Percentiles rank a stretch among this genome's conserved stretches.
phyloP scores from a whole-genome alignment of 306 rosid species.

The Dicorynia guianensis region DNA sequence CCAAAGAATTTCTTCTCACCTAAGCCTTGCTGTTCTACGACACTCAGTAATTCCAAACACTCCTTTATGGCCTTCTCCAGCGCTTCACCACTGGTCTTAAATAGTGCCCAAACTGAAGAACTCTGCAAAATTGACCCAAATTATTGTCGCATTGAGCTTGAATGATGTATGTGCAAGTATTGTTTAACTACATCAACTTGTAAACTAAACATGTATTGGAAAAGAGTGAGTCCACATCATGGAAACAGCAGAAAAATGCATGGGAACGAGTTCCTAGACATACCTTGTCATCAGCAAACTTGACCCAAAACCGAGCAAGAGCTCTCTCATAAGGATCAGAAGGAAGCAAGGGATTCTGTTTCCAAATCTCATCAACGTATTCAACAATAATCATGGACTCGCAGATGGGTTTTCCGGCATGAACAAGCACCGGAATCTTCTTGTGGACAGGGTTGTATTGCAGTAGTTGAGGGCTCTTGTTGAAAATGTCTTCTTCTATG shows the following conservation, averaged over 20 bases:
- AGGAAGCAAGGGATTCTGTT: constrained; percentile 51
- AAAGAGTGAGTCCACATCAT: neutral
- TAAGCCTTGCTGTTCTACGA: constrained; percentile 38
- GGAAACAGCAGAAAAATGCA: too few relatives aligned
- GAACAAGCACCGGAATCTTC: constrained; percentile 56
- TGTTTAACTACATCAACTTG: too few relatives aligned
- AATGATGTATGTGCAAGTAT: too few relatives aligned
- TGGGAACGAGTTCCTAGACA: neutral
- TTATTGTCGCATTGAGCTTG: neutral
- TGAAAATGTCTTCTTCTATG: constrained; percentile 54
- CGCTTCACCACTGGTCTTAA: neutral
- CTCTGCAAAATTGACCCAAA: neutral
- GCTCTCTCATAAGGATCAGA: constrained; percentile 50
- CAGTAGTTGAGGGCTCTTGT: constrained; percentile 51
- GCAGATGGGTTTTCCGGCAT: constrained; percentile 50
- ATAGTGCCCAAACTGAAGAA: neutral
- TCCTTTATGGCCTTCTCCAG: constrained; percentile 28
- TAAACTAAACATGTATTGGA: neutral
- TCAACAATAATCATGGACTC: constrained; percentile 60
- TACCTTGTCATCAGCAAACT: constrained; percentile 49
- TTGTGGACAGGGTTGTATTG: constrained; percentile 57
- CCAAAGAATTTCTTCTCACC: constrained; percentile 41
- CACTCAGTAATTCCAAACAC: constrained; percentile 12
- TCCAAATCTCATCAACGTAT: constrained; percentile 61
- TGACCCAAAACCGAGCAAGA: constrained; percentile 56